A percentile compares a stretch with the other conserved stretches of the same genome.
Conservation (phyloP, 2,329 filamentous ascomycete species). For the Aspergillus sp. region DNA sequence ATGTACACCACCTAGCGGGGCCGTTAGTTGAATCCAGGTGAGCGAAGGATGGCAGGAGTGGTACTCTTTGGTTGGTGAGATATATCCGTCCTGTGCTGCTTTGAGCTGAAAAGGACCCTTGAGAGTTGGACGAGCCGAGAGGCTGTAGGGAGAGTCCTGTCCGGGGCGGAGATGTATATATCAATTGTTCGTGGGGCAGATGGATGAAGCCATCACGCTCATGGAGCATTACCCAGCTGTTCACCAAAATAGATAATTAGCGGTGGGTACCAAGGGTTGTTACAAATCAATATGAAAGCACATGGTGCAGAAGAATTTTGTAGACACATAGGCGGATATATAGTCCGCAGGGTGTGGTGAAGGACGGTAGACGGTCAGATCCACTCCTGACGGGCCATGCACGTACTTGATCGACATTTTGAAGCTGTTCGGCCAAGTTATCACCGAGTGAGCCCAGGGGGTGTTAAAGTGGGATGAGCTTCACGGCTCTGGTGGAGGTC, state of each 20-base stretch:
- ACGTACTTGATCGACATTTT: conserved; percentile 45
- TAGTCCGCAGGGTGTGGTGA: background rate
- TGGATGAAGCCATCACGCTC: conserved; percentile 72
- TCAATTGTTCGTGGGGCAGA: conserved; percentile 77
- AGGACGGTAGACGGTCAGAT: background rate
- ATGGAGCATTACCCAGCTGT: conserved; percentile 90
- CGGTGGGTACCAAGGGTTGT: background rate
- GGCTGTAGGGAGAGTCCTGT: conserved; percentile 74
- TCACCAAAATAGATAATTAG: too few relatives aligned
- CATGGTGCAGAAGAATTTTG: too few relatives aligned
- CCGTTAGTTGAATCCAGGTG: conserved; percentile 13
- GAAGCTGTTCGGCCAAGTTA: background rate
- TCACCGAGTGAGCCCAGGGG: too few relatives aligned
- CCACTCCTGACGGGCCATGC: conserved; percentile 8
- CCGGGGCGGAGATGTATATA: conserved; percentile 76
- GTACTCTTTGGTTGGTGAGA: conserved; percentile 81
- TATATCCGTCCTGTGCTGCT: conserved; percentile 74
- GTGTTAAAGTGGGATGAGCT: too few relatives aligned
- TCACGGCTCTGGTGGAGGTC: too few relatives aligned
- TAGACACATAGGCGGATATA: background rate
- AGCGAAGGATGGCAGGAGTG: conserved; percentile 24
- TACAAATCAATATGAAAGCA: background rate
- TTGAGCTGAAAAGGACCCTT: conserved; percentile 65
- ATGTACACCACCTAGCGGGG: conserved; percentile 76
- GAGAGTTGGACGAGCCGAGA: conserved; percentile 63